Conservation (phyloP, 768 basidiomycete genomes). For the Termitomyces sp. region DNA sequence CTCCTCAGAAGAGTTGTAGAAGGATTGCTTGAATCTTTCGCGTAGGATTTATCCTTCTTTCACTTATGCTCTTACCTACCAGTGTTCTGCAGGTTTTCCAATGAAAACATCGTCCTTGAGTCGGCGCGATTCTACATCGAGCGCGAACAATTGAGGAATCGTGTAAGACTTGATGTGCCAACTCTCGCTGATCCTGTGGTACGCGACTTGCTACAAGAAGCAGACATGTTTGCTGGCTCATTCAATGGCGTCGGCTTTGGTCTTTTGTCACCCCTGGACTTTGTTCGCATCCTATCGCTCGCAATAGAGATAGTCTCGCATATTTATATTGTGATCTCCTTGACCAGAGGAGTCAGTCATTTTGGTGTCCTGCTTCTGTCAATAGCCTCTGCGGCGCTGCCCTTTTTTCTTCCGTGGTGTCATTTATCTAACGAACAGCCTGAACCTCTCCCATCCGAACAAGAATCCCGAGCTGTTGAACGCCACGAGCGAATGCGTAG, state of each 20-base stretch:
- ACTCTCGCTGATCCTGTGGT: slow-evolving; percentile 69
- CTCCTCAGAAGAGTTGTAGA: slow-evolving; percentile 59
- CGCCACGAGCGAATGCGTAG: slow-evolving; percentile 72
- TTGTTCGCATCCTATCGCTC: slow-evolving; percentile 67
- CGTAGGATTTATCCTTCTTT: slow-evolving; percentile 44
- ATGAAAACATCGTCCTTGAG: slow-evolving; percentile 68
- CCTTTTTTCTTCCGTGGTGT: slow-evolving; percentile 51
- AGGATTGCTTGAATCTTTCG: slow-evolving; percentile 61
- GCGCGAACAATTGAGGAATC: slow-evolving; percentile 72
- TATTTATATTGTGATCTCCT: slow-evolving; percentile 57
- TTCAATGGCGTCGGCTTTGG: slow-evolving; percentile 77
- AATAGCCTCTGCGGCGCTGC: slow-evolving; percentile 53
- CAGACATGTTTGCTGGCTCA: slow-evolving; percentile 79
- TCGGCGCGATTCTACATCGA: slow-evolving; percentile 73
- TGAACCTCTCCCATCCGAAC: slow-evolving; percentile 41
- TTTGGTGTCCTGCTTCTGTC: slow-evolving; percentile 55
- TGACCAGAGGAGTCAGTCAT: slow-evolving; percentile 53
- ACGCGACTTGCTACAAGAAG: slow-evolving; percentile 79
- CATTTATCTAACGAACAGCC: slow-evolving; percentile 32
- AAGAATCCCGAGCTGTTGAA: slow-evolving; percentile 60
- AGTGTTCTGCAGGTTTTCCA: slow-evolving; percentile 43
- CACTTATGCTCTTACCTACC: slow-evolving; percentile 12
- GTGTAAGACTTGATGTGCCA: slow-evolving; percentile 72
- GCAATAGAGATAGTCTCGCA: slow-evolving; percentile 70
- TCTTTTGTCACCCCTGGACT: slow-evolving; percentile 73